Base-by-base conservation (phyloP, 1,284 basidiomycete genomes). In the Cutaneotrichosporon sp. region DNA sequence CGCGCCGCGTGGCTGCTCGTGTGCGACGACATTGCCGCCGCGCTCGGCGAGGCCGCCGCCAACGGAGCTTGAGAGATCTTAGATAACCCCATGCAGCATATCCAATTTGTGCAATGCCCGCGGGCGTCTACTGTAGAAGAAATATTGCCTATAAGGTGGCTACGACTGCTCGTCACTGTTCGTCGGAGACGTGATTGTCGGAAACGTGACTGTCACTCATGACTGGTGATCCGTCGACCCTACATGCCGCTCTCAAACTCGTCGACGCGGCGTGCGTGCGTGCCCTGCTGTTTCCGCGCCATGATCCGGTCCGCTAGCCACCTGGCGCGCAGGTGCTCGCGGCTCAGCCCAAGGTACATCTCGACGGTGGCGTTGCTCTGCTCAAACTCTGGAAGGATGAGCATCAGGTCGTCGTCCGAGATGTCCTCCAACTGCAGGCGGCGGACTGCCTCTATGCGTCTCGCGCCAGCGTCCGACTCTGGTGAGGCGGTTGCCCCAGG, bases 1-100 rank as follows among this genome's bases (percentile, higher is more conserved):
- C 65, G 69, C 43, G 72, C 61, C 4, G 76, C 76, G 9, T 66
- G 72, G 54, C 62, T 75, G 45, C 75, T 78, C 68, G 73, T 77
- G n/a, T 72, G 69, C 56, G 76, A 78, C 18, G 75, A 78, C 59
- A 76, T 78, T 43, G 62, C 71, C 3, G 56, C 66, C 3, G 67
- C 67, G 0, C 51, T 74, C 31, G 73, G 73, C 20, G 73, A 72
- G 59, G n/a, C 29, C 11, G 72, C 71, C 13, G 38, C 65, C 20
- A 72, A 70, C 52, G 70, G 67, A 11, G 45, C 13, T 47, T 13
- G 25, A 22, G 22, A 47, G n/a, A n/a, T n/a, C n/a, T 47, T 13
- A 13, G 4, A 18, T n/a, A n/a, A n/a, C n/a, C n/a, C n/a, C 45
- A 47, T 47, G 45, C 45, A 47, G 9, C 13, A 42, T 42, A 42